Evolutionary conservation across 495 filamentous ascomycete species (phyloP).

Genomic region (Tuber magnatum): DNA sequence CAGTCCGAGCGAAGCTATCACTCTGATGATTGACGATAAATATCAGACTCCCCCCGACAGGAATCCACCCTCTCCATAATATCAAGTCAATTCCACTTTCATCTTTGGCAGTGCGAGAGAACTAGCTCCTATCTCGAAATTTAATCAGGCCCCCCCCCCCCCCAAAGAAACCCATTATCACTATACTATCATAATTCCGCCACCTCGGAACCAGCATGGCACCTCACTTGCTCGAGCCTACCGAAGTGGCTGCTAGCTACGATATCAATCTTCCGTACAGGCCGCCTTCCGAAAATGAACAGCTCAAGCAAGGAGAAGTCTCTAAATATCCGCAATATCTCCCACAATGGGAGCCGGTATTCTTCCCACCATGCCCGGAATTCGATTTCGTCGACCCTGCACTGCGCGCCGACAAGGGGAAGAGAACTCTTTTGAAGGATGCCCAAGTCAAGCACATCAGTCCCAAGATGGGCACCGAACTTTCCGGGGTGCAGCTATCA

Average conservation of each 20-base stretch:
- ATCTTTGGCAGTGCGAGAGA: not conserved
- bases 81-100: conserved; percentile 9
- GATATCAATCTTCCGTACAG: conserved; percentile 54
- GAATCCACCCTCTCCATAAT: conserved; percentile 7
- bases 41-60: conserved; percentile 3
- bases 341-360: conserved; percentile 41
- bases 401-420: conserved; percentile 41
- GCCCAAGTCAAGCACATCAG: conserved; percentile 43
- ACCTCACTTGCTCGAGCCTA: conserved; percentile 36
- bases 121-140: not conserved
- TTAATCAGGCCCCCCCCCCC: not conserved
- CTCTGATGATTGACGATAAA: not conserved
- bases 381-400: conserved; percentile 44
- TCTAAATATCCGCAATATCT: conserved; percentile 43
- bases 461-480: conserved; percentile 50
- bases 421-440: conserved; percentile 39
- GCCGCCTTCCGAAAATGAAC: conserved; percentile 45
- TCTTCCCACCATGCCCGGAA: conserved; percentile 38
- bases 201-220: conserved; percentile 26
- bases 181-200: not conserved
- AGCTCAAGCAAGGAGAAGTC: conserved; percentile 40
- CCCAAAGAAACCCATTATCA: not conserved
- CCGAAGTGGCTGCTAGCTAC: conserved; percentile 48
- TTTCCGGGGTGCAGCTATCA: conserved; percentile 47
- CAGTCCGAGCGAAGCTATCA: not conserved